Evolutionary conservation across 805 yeast species (phyloP), one percentile per base, ranked within the genome.

Genomic region (Millerozyma miso): DNA sequence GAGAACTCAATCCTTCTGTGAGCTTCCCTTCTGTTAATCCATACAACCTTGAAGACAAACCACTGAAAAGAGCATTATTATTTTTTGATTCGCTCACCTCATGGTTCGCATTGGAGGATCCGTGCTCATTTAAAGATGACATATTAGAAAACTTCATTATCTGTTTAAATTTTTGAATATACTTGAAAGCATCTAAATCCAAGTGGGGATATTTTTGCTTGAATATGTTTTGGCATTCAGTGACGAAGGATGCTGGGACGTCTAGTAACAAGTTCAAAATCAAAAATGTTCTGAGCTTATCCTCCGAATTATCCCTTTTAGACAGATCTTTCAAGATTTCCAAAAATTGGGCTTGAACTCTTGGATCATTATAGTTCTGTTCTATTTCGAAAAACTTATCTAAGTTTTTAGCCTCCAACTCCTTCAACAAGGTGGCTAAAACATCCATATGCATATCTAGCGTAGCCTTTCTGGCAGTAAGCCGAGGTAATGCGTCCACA

Each of bases 361-460:
- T 78, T 13, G 80, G 74, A 62, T 83, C 83, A 44, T 71, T 75
- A 43, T 81, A 78, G 49, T 81, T 83, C 59, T 91, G 97, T 66
- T 93, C 99, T 47, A 93, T 81, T 65, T 93, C 98, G 62, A 91
- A 93, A 53, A 90, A 85, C 43, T 89, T 81, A 56, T 95, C 99
- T 52, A 93, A 73, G 14, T 83, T 83, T 50, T 91, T 85, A n/a
- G 84, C 81, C 55, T 91, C 93, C 46, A 93, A 73, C 51, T 89
- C 88, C 56, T 83, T 81, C 46, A 93, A 76, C 40, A 93, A 69
- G 15, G 89, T 79, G 7, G 97, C 87, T 48, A 95, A 79, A 19
- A 93, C 90, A 55, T 88, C 89, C 96, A 93, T 91, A 66, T 93
- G 99, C 83, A 88, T 86, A 67, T 93, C 99, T 53, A 93, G 83